These are phyloP conservation scores for Diatrype stigma DNA, from an alignment of 2,329 filamentous ascomycete species.

Conservation along the genomic window DNA sequence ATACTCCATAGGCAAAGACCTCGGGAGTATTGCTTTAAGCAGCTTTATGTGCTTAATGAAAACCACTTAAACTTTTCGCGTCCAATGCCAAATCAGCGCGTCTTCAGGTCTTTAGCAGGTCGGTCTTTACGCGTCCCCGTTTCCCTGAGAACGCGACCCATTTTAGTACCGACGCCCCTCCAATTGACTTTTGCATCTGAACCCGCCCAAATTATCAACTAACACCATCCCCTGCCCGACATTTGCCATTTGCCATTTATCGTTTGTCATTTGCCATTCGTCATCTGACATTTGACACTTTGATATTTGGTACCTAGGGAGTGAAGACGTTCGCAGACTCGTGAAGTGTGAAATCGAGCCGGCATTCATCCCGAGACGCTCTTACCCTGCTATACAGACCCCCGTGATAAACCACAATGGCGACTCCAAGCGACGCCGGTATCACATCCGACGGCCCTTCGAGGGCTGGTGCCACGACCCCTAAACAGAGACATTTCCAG, in stretches of 20 bases:
- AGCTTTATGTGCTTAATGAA: neutral
- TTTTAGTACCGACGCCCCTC: neutral
- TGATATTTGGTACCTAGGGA: no score
- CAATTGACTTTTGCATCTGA: neutral
- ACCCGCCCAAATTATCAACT: neutral
- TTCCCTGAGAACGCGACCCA: neutral
- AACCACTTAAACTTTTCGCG: conserved; percentile 1
- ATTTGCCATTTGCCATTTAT: no score
- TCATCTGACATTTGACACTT: no score
- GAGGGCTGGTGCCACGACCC: conserved; percentile 35
- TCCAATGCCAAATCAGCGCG: no score
- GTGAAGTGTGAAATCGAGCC: no score
- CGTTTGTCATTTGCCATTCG: no score
- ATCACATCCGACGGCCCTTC: conserved; percentile 54
- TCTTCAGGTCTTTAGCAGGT: no score
- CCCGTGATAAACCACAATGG: conserved; percentile 32
- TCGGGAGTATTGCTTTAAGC: no score
- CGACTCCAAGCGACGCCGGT: conserved; percentile 52
- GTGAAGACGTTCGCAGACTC: neutral
- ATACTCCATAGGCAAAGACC: no score
- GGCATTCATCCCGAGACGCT: neutral
- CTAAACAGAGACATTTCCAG: conserved; percentile 37
- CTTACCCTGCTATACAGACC: neutral
- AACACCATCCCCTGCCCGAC: neutral
- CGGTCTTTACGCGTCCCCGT: neutral